Base-by-base conservation (phyloP, 1,284 basidiomycete species). In the Tranzscheliella williamsii region DNA sequence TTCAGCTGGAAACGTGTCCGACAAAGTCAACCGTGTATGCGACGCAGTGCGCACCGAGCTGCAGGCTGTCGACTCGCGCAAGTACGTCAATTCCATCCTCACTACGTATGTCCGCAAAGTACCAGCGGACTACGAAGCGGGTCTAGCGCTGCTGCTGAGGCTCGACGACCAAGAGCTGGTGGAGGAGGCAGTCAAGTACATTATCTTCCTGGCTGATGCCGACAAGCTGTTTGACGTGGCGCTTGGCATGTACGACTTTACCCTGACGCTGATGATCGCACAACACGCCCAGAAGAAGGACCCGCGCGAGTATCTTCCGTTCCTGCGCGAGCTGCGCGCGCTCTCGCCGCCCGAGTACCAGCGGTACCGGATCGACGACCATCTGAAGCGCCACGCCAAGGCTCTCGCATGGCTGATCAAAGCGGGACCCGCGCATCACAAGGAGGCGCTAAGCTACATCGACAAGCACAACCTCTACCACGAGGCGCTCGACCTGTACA, bases 241-340 rank as follows among this genome's bases (percentile, higher is more conserved):
- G 2, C 83, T 99, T 20, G 94, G 95, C 20, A 97, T 97, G 91
- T 99, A 99, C 79, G 91, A 99, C 79, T 96, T 98, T 79, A 86
- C 89, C 18, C 82, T 99, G 2, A 93, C 96, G 2, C 82, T 98
- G 24, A 87, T 98, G 86, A 85, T 99, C 27, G 94, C 95, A 1
- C 95, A 98, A 77, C 89, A 97, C 72, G 90, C 93, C 26, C 92
- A 96, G 78, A 94, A 93, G 24, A 72, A 95, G 89, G 94, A 99
- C 79, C 95, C 95, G 6, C 85, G 93, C 69, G 95, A 99, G 78
- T 99, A 98, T 75, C 84, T 99, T 0, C 93, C 95, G 0, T 97
- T 98, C 84, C 82, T 99, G 41, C 86, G 91, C 13, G 90, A 93
- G 65, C 82, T 99, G 11, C 85, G 90, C 8, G 83, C 87, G 0